Percentiles rank a stretch among this genome's conserved stretches.
phyloP scores from a whole-genome alignment of 805 yeast species.

The Hanseniaspora lachancei region DNA sequence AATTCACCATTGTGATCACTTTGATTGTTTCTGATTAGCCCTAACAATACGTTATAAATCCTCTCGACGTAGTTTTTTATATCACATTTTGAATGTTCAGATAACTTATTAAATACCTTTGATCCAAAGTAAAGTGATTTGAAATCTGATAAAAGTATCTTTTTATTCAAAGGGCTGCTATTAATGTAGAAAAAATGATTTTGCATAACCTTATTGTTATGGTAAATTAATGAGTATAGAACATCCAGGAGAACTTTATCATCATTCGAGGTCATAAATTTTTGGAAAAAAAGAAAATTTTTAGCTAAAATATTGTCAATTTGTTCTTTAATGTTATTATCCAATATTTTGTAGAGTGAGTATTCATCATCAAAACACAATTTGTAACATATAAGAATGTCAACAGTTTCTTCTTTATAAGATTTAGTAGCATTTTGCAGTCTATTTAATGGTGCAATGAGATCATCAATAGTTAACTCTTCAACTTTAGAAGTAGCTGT shows the following conservation, averaged over 20 bases:
- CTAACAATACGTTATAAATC: not conserved
- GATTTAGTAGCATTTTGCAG: not conserved
- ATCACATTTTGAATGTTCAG: not conserved
- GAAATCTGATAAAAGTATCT: slow-evolving; percentile 1
- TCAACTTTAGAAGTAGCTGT: not conserved
- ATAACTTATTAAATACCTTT: slow-evolving; percentile 21
- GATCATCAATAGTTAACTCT: not conserved
- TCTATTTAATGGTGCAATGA: not conserved
- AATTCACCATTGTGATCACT: not conserved
- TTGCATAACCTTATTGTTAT: not conserved
- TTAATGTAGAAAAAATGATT: not conserved
- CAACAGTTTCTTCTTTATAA: not conserved
- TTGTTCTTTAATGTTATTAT: not conserved
- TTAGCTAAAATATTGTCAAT: not conserved
- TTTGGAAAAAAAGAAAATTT: not conserved
- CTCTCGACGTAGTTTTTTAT: not conserved
- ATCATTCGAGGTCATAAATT: not conserved
- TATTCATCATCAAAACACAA: not conserved
- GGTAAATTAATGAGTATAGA: not conserved
- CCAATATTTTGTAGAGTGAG: not conserved
- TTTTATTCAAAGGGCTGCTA: not conserved
- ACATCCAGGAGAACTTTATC: not conserved
- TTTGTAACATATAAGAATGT: not conserved
- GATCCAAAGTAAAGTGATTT: slow-evolving; percentile 25
- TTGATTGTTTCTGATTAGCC: not conserved